These are phyloP conservation scores for Microsporum audouinii DNA, from an alignment of 2,329 filamentous ascomycete species.

Conservation along the genomic window DNA sequence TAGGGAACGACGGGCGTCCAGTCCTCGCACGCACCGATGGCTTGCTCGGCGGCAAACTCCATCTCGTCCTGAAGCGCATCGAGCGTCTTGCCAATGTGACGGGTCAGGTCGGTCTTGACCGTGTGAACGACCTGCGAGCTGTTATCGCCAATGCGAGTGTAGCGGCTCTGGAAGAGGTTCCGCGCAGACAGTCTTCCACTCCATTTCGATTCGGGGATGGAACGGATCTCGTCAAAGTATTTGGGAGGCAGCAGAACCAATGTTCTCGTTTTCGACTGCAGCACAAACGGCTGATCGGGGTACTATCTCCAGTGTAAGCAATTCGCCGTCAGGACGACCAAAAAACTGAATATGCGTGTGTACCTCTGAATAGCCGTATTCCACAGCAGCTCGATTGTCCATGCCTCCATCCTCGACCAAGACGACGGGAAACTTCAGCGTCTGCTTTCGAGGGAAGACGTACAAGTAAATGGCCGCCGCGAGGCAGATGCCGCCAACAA, in stretches of 20 bases:
- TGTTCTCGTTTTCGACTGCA: background rate
- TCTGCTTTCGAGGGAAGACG: background rate
- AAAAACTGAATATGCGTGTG: background rate
- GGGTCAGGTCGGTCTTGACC: background rate
- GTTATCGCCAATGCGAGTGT: background rate
- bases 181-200: background rate
- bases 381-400: background rate
- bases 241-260: background rate
- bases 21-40: background rate
- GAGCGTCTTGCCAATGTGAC: background rate
- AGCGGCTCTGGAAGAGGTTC: background rate
- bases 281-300: background rate
- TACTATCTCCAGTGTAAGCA: background rate
- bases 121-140: background rate
- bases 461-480: background rate
- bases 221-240: background rate
- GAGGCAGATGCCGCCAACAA: background rate
- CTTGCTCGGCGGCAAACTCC: background rate
- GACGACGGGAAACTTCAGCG: background rate
- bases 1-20: background rate
- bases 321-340: background rate
- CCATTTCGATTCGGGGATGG: background rate
- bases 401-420: background rate
- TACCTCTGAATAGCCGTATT: background rate
- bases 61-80: background rate